phyloP scores from a whole-genome alignment of 306 rosid genomes.

The Lagenaria siceraria region DNA sequence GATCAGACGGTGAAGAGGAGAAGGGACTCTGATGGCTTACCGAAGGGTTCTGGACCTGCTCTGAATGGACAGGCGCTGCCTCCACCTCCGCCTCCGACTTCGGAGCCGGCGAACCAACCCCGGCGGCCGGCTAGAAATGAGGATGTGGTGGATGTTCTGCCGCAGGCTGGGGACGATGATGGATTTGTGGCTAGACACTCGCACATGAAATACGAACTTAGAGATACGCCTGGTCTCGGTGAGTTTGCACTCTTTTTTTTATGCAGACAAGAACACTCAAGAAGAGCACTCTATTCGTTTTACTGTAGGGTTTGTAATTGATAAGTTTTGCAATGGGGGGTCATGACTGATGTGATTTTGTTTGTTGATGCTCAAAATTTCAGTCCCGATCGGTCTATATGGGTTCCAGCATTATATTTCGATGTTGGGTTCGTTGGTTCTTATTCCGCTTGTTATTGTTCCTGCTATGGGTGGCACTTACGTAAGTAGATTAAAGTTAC shows the following conservation, averaged over 20 bases:
- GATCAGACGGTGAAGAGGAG: constrained; percentile 43
- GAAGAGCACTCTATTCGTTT: neutral
- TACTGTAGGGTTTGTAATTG: neutral
- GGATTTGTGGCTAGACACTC: constrained; percentile 50
- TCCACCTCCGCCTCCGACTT: constrained; percentile 1
- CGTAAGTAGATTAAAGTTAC: constrained; percentile 36
- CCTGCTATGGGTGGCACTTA: constrained; percentile 99
- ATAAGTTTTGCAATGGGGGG: neutral
- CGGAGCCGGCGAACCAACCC: constrained; percentile 27
- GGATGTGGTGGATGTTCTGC: constrained; percentile 57
- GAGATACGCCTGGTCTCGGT: constrained; percentile 95
- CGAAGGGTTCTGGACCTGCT: constrained; percentile 28
- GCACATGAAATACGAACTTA: constrained; percentile 76
- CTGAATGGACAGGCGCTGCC: constrained; percentile 31
- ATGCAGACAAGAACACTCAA: neutral
- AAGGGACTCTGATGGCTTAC: constrained; percentile 55
- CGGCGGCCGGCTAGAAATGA: constrained; percentile 41
- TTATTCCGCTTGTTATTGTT: constrained; percentile 79
- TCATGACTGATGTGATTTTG: constrained; percentile 8
- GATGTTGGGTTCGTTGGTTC: constrained; percentile 78
- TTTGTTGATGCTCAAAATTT: neutral
- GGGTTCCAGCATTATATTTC: constrained; percentile 87
- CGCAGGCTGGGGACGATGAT: constrained; percentile 48
- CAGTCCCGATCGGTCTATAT: constrained; percentile 81
- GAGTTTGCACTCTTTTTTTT: constrained; percentile 5